Conservation (phyloP, 2,329 filamentous ascomycete genomes). For the Nigrospora osmanthi region DNA sequence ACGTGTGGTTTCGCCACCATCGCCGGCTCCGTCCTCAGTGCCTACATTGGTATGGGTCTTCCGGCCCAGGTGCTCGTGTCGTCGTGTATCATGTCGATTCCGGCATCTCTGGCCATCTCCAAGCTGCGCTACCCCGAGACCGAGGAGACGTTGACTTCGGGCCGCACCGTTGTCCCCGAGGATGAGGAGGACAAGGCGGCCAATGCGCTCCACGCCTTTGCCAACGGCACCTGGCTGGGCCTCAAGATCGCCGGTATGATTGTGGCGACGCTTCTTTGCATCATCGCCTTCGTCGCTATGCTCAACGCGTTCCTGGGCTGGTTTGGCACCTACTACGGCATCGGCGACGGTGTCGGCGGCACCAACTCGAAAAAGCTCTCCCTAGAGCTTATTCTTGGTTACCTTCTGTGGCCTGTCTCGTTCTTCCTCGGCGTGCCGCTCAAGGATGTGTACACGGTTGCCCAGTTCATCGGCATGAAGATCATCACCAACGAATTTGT, state of each 20-base stretch:
- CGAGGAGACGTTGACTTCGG: conserved; percentile 78
- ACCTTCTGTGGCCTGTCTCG: conserved; percentile 63
- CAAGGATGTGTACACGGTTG: conserved; percentile 62
- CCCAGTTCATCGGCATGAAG: conserved; percentile 75
- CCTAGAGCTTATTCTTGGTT: conserved; percentile 61
- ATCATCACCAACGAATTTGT: conserved; percentile 54
- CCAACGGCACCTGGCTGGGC: conserved; percentile 67
- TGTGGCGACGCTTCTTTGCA: conserved; percentile 60
- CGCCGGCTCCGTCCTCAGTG: conserved; percentile 77
- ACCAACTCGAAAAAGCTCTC: conserved; percentile 38
- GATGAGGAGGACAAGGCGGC: conserved; percentile 71
- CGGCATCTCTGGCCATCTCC: conserved; percentile 79
- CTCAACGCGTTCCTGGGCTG: conserved; percentile 62
- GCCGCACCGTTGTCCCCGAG: conserved; percentile 72
- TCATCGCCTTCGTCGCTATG: conserved; percentile 61
- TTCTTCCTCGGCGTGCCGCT: conserved; percentile 64
- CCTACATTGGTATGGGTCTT: conserved; percentile 77
- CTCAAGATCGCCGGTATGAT: conserved; percentile 73
- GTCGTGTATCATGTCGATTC: conserved; percentile 93
- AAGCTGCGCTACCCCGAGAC: conserved; percentile 87
- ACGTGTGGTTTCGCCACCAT: conserved; percentile 90
- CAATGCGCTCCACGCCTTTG: conserved; percentile 72
- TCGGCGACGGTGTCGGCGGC: conserved; percentile 39
- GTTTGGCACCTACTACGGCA: conserved; percentile 65
- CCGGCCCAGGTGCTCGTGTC: conserved; percentile 82